phyloP scores from a whole-genome alignment of 2,329 filamentous ascomycete species.

The Didymella pinodella region DNA sequence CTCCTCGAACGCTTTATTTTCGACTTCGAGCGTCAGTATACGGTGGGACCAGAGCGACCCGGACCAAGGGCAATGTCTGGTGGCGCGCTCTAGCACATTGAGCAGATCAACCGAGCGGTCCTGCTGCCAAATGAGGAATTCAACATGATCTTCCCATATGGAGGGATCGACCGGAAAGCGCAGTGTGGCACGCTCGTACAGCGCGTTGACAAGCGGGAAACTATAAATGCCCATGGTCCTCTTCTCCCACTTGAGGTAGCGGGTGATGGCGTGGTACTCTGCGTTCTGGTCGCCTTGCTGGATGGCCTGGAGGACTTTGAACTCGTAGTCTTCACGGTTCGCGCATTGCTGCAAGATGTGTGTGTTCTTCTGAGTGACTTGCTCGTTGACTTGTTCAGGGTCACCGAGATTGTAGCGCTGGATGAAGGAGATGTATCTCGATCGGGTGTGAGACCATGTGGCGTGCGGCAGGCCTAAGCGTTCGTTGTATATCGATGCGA shows the following conservation, averaged over 20 bases:
- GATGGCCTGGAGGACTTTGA: conserved; percentile 67
- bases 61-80: conserved; percentile 91
- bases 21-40: conserved; percentile 82
- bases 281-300: conserved; percentile 64
- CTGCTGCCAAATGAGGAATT: conserved; percentile 68
- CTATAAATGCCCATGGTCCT: conserved; percentile 63
- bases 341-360: conserved; percentile 70
- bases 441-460: conserved; percentile 77
- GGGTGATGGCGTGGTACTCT: conserved; percentile 63
- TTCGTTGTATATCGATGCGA: conserved; percentile 74
- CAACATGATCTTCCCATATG: conserved; percentile 84
- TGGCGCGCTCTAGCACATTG: conserved; percentile 79
- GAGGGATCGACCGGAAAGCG: conserved; percentile 76
- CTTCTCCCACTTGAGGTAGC: conserved; percentile 89
- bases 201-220: conserved; percentile 63
- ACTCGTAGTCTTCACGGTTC: conserved; percentile 72
- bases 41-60: conserved; percentile 90
- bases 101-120: conserved; percentile 63
- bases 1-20: conserved; percentile 76
- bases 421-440: conserved; percentile 77
- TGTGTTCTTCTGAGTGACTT: conserved; percentile 69
- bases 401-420: conserved; percentile 72
- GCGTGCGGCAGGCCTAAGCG: conserved; percentile 76
- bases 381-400: conserved; percentile 79
- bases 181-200: conserved; percentile 81